phyloP scores from a whole-genome alignment of 192 early-diverging fungal genomes.

The Backusella circina region DNA sequence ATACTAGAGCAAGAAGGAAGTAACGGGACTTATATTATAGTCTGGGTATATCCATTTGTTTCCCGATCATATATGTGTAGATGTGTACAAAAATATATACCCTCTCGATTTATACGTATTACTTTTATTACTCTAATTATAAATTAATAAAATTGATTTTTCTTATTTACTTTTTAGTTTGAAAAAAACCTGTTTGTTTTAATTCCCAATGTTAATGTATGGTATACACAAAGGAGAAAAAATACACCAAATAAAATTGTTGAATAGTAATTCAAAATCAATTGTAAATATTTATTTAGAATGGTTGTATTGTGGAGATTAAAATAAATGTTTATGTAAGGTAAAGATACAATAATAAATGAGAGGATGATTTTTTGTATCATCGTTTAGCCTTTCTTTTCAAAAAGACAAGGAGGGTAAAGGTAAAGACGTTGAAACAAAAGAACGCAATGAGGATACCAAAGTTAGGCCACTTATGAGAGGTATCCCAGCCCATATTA shows the following conservation, averaged over 20 bases:
- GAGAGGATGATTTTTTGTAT: not conserved
- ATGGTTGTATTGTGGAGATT: not conserved
- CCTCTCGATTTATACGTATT: not conserved
- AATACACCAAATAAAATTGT: not conserved
- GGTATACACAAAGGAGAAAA: too few relatives aligned
- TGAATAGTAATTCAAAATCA: not conserved
- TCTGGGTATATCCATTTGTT: not conserved
- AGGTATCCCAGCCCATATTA: constrained; percentile 47
- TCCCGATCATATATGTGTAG: not conserved
- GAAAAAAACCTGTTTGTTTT: too few relatives aligned
- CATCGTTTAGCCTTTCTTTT: constrained; percentile 29
- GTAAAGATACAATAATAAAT: not conserved
- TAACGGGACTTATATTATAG: not conserved
- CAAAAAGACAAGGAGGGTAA: constrained; percentile 37
- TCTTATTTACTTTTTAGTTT: not conserved
- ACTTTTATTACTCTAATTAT: not conserved
- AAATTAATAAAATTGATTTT: too few relatives aligned
- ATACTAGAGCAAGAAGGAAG: not conserved
- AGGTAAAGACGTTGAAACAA: constrained; percentile 54
- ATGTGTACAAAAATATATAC: not conserved
- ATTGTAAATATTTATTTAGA: not conserved
- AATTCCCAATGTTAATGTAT: too few relatives aligned
- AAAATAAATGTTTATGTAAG: not conserved
- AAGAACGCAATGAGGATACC: constrained; percentile 61
- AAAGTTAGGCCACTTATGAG: constrained; percentile 66